Percentiles rank a stretch among this genome's conserved stretches.
phyloP scores from a whole-genome alignment of 1,284 basidiomycete species.

The Omphalotus olearius region DNA sequence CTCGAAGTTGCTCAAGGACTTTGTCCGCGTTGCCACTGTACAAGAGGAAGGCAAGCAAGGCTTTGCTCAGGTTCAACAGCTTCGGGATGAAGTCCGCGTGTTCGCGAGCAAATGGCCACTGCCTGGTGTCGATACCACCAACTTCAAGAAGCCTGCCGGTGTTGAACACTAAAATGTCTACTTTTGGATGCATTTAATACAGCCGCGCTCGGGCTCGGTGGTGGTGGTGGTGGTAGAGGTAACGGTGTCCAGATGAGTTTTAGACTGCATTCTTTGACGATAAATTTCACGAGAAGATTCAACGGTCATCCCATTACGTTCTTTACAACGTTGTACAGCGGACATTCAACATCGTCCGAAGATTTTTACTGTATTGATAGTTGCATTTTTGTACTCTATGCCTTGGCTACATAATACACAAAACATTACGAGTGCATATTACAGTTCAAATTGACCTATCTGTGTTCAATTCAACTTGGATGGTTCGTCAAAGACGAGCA shows the following conservation, averaged over 20 bases:
- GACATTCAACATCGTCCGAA: conserved; percentile 43
- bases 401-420: not conserved
- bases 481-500: too few species aligned
- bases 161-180: conserved; percentile 43
- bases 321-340: conserved; percentile 16
- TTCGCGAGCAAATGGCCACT: conserved; percentile 91
- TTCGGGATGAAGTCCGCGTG: conserved; percentile 69
- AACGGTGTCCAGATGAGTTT: not conserved
- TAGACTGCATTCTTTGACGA: conserved; percentile 2
- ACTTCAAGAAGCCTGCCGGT: conserved; percentile 61
- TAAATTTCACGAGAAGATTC: conserved; percentile 29
- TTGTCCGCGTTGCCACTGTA: conserved; percentile 78
- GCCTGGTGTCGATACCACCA: conserved; percentile 80
- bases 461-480: too few species aligned
- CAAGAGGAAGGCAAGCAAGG: conserved; percentile 72
- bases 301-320: conserved; percentile 27
- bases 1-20: conserved; percentile 94
- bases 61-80: conserved; percentile 64
- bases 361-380: conserved; percentile 15
- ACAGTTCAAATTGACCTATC: too few species aligned
- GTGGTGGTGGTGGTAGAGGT: conserved; percentile 1
- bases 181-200: too few species aligned
- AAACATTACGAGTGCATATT: too few species aligned
- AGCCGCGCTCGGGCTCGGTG: not conserved
- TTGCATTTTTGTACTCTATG: not conserved